These are phyloP conservation scores for Crithidia expoeki DNA, from an alignment of 208 protist genomes.

Conservation along the genomic window DNA sequence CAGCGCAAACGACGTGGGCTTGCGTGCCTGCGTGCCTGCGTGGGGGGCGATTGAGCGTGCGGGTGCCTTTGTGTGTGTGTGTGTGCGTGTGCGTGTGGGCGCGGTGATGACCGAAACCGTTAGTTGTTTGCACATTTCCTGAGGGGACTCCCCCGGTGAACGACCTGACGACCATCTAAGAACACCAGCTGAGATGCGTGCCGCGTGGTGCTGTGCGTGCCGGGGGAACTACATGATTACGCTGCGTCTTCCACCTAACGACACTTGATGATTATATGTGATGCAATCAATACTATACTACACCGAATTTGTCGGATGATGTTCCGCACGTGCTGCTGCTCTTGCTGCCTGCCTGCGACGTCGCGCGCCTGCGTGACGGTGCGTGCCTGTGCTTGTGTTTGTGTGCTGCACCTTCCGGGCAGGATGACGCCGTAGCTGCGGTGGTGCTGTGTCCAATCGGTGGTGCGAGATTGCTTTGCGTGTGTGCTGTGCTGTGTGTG, in stretches of 20 bases:
- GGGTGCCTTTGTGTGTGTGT: neutral
- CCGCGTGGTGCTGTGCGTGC: constrained; percentile 1
- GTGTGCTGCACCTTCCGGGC: constrained; percentile 5
- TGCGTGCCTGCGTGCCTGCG: too few relatives aligned
- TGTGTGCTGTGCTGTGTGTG: constrained; percentile 1
- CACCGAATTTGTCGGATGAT: constrained; percentile 28
- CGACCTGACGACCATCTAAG: constrained; percentile 11
- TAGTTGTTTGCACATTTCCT: constrained; percentile 24
- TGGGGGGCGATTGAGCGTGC: neutral
- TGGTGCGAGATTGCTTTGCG: constrained; percentile 20
- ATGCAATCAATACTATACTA: constrained; percentile 35
- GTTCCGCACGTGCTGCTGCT: constrained; percentile 7
- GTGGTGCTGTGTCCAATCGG: constrained; percentile 32
- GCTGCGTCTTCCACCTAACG: constrained; percentile 22
- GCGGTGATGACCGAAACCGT: constrained; percentile 22
- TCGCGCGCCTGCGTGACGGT: neutral
- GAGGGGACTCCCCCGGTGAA: constrained; percentile 5
- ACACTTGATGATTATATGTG: constrained; percentile 21
- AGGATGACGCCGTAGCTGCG: constrained; percentile 5
- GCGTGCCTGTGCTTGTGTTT: constrained; percentile 7
- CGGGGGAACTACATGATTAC: constrained; percentile 18
- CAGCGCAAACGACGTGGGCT: too few relatives aligned
- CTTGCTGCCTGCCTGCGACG: neutral
- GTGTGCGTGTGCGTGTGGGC: neutral
- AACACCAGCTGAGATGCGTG: constrained; percentile 18